phyloP scores from a whole-genome alignment of 192 early-diverging fungal species.

The Gaertneriomyces sp. region DNA sequence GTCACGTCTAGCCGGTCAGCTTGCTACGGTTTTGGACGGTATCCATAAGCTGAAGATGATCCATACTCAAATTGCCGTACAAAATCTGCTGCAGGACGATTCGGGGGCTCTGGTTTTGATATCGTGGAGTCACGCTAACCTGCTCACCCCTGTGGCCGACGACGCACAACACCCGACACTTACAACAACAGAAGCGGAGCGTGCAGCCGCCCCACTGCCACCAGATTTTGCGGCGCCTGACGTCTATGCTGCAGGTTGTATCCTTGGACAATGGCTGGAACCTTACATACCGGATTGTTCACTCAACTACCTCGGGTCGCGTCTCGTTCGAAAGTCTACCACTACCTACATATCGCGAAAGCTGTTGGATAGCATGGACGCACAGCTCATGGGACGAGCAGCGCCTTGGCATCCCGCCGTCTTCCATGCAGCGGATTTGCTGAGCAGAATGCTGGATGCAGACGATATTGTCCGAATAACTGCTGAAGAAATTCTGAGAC shows the following conservation, averaged over 20 bases:
- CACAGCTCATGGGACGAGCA: neutral
- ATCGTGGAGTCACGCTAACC: slow-evolving; percentile 66
- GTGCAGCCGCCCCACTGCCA: slow-evolving; percentile 51
- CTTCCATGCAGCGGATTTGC: slow-evolving; percentile 59
- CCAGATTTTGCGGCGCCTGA: slow-evolving; percentile 49
- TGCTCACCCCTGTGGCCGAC: slow-evolving; percentile 5
- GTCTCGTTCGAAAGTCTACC: slow-evolving; percentile 60
- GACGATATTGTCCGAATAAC: slow-evolving; percentile 54
- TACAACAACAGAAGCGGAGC: slow-evolving; percentile 64
- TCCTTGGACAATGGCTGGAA: slow-evolving; percentile 73
- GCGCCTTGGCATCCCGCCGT: slow-evolving; percentile 46
- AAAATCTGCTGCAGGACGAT: slow-evolving; percentile 19
- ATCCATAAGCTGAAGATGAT: slow-evolving; percentile 61
- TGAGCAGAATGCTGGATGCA: slow-evolving; percentile 53
- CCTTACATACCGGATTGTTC: slow-evolving; percentile 60
- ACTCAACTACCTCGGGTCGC: slow-evolving; percentile 67
- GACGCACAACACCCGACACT: slow-evolving; percentile 45
- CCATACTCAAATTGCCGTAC: slow-evolving; percentile 66
- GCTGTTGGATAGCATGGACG: slow-evolving; percentile 28
- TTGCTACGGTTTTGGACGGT: slow-evolving; percentile 39
- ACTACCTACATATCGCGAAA: slow-evolving; percentile 60
- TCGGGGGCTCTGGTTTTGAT: slow-evolving; percentile 53
- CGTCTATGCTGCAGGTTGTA: slow-evolving; percentile 65
- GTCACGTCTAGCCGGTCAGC: slow-evolving; percentile 5
- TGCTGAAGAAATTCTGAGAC: slow-evolving; percentile 49